Evolutionary conservation across 2,329 filamentous ascomycete species (phyloP).

Genomic region (Colletotrichum orbiculare): DNA sequence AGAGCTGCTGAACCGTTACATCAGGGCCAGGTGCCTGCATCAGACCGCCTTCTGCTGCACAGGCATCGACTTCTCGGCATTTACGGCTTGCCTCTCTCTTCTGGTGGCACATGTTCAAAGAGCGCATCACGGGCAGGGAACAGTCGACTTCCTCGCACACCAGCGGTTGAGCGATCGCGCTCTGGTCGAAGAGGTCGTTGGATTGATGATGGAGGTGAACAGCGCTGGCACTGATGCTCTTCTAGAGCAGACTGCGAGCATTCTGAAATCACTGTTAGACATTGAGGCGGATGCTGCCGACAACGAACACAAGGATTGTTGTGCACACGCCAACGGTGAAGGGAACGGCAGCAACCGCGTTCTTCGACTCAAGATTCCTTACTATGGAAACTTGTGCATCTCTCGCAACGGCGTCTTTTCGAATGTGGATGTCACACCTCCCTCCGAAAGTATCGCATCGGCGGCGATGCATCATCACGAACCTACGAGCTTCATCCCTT

Average conservation of each 20-base stretch:
- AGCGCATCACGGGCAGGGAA: not conserved
- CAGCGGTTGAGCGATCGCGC: constrained; percentile 51
- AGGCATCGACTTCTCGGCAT: constrained; percentile 49
- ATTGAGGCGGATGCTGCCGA: constrained; percentile 11
- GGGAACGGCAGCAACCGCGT: no score
- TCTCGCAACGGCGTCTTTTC: no score
- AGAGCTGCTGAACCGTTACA: constrained; percentile 50
- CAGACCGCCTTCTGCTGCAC: constrained; percentile 43
- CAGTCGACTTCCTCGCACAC: constrained; percentile 48
- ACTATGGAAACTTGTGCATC: no score
- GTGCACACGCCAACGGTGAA: no score
- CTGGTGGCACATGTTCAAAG: constrained; percentile 49
- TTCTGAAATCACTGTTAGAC: constrained; percentile 42
- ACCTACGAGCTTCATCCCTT: no score
- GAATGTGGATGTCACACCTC: no score
- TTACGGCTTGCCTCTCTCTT: constrained; percentile 51
- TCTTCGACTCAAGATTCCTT: no score
- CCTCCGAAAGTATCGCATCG: no score
- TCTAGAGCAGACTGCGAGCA: constrained; percentile 41
- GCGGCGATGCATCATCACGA: no score
- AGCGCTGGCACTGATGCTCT: constrained; percentile 43
- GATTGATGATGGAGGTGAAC: constrained; percentile 46
- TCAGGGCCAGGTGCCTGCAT: constrained; percentile 45
- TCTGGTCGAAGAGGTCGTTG: constrained; percentile 48
- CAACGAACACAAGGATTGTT: no score